phyloP scores from a whole-genome alignment of 164 flowering plant species.

The Paratinospora sagittata region DNA sequence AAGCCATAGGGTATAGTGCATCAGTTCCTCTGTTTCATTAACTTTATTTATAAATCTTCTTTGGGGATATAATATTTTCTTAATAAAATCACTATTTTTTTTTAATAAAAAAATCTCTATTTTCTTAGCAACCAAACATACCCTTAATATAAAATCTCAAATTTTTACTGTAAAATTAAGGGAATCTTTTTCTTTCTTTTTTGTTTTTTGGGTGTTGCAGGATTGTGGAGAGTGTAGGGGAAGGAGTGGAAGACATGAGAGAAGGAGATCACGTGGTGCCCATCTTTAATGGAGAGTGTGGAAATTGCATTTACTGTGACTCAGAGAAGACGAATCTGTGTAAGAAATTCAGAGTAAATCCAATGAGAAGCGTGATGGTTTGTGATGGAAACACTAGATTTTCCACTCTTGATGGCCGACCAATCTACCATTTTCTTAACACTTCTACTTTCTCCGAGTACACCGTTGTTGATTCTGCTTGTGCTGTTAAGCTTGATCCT shows the following conservation, averaged over 20 bases:
- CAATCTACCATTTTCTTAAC: constrained; percentile 66
- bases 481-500: constrained; percentile 48
- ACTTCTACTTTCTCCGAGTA: constrained; percentile 68
- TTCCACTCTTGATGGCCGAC: constrained; percentile 35
- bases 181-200: too few species aligned
- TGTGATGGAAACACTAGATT: constrained; percentile 60
- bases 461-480: constrained; percentile 56
- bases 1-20: constrained; percentile 65
- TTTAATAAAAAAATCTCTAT: too few species aligned
- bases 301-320: constrained; percentile 40
- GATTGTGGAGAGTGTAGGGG: constrained; percentile 62
- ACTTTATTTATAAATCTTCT: too few species aligned
- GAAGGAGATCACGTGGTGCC: constrained; percentile 69
- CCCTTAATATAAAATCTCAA: too few species aligned
- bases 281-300: constrained; percentile 58
- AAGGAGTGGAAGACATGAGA: constrained; percentile 46
- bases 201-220: constrained; percentile 17
- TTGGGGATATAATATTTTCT: too few species aligned
- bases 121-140: too few species aligned
- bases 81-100: too few species aligned
- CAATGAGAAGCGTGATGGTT: constrained; percentile 40
- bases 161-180: too few species aligned
- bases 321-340: constrained; percentile 48
- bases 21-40: too few species aligned
- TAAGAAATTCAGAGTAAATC: constrained; percentile 39